These are phyloP conservation scores for Nepenthes gracilis DNA, from an alignment of 148 eudicot species.

Conservation along the genomic window DNA sequence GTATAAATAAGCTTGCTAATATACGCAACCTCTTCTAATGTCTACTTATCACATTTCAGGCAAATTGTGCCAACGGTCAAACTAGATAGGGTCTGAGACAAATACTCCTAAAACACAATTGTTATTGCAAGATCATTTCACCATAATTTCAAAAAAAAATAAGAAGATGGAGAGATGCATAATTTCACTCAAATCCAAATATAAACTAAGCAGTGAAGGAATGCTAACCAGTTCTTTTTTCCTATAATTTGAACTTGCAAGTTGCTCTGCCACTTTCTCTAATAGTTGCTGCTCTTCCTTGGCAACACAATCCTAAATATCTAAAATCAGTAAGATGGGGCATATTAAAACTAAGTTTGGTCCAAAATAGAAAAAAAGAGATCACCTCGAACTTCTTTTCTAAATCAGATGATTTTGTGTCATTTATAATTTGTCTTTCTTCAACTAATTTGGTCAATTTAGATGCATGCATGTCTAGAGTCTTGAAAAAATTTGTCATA, in stretches of 20 bases:
- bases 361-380: conserved; percentile 1
- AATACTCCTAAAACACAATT: no score
- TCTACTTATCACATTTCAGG: no score
- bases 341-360: conserved; percentile 2
- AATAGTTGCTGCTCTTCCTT: conserved; percentile 73
- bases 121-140: no score
- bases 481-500: conserved; percentile 56
- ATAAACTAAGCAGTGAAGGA: neutral
- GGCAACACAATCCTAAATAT: conserved; percentile 78
- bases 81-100: no score
- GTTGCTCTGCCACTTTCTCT: conserved; percentile 87
- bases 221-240: conserved; percentile 73
- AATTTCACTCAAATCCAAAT: no score
- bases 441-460: conserved; percentile 70
- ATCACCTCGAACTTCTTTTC: conserved; percentile 88
- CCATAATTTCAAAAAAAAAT: no score
- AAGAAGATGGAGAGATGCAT: no score
- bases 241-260: conserved; percentile 86
- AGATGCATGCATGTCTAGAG: conserved; percentile 71
- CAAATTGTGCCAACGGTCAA: no score
- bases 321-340: neutral
- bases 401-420: conserved; percentile 66
- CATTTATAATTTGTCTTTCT: conserved; percentile 62
- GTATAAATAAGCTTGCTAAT: no score
- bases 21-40: no score